A percentile compares a stretch with the other conserved stretches of the same genome.
These are phyloP conservation scores for Hsuehochloa calcarea DNA, from an alignment of 176 grass and related monocot genomes.

Conservation along the genomic window DNA sequence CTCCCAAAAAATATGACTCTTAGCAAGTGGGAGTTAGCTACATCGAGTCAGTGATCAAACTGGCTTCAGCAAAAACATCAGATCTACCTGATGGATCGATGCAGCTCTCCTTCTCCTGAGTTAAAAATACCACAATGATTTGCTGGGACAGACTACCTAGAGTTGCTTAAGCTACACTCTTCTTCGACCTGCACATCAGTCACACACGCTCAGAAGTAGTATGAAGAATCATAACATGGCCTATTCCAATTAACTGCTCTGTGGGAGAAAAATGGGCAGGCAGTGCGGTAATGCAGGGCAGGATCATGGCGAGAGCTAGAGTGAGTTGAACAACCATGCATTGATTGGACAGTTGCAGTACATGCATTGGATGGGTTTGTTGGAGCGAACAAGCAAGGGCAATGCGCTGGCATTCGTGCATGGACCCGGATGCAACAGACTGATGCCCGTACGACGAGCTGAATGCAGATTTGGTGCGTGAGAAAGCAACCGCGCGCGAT, in stretches of 20 bases:
- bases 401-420: conserved; percentile 50
- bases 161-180: conserved; percentile 45
- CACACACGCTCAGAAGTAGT: background rate
- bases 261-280: conserved; percentile 27
- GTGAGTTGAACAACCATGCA: conserved; percentile 12
- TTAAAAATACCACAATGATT: conserved; percentile 20
- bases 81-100: background rate
- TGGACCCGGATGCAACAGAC: background rate
- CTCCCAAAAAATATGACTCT: background rate
- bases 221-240: conserved; percentile 14
- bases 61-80: background rate
- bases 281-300: conserved; percentile 26
- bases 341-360: conserved; percentile 27
- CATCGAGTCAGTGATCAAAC: background rate
- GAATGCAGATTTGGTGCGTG: conserved; percentile 8
- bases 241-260: conserved; percentile 4
- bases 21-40: background rate
- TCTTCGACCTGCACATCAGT: background rate
- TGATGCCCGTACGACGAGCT: background rate
- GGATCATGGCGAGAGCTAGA: conserved; percentile 14
- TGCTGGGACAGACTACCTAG: background rate
- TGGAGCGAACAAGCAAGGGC: conserved; percentile 4
- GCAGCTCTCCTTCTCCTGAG: background rate
- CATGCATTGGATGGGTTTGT: conserved; percentile 22
- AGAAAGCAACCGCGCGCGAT: background rate